A percentile compares a stretch with the other conserved stretches of the same genome.
phyloP scores from a whole-genome alignment of 768 basidiomycete genomes.

The Guyanaporus albipodus region DNA sequence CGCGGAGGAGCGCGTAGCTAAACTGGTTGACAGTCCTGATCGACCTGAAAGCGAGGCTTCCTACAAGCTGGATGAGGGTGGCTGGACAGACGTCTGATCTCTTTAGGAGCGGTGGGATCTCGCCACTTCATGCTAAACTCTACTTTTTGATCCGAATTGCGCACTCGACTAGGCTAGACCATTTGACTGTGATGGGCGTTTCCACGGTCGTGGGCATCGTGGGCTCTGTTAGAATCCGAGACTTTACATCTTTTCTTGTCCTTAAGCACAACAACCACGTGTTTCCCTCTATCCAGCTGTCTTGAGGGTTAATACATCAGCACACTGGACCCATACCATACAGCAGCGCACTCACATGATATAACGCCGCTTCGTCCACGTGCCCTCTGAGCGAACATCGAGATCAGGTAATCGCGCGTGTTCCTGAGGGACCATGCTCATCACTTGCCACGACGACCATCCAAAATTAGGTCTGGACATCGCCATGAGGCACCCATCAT shows the following conservation, averaged over 20 bases:
- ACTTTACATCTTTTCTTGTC: conserved; percentile 2
- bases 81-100: conserved; percentile 77
- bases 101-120: not conserved
- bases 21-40: conserved; percentile 86
- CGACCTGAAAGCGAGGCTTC: conserved; percentile 88
- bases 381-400: too few relatives aligned
- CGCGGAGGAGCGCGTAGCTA: conserved; percentile 87
- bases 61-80: conserved; percentile 88
- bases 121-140: not conserved
- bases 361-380: too few relatives aligned
- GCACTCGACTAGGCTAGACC: not conserved
- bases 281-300: not conserved
- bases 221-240: too few relatives aligned
- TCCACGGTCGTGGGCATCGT: not conserved
- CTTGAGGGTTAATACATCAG: not conserved
- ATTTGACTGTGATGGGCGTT: not conserved
- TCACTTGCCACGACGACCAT: too few relatives aligned
- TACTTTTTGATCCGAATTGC: not conserved
- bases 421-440: too few relatives aligned
- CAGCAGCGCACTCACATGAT: too few relatives aligned
- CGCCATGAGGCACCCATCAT: too few relatives aligned
- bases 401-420: too few relatives aligned
- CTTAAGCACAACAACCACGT: not conserved
- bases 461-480: too few relatives aligned
- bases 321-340: too few relatives aligned